Base-by-base conservation (phyloP, 1,284 basidiomycete genomes). In the Sporisorium reilianum region DNA sequence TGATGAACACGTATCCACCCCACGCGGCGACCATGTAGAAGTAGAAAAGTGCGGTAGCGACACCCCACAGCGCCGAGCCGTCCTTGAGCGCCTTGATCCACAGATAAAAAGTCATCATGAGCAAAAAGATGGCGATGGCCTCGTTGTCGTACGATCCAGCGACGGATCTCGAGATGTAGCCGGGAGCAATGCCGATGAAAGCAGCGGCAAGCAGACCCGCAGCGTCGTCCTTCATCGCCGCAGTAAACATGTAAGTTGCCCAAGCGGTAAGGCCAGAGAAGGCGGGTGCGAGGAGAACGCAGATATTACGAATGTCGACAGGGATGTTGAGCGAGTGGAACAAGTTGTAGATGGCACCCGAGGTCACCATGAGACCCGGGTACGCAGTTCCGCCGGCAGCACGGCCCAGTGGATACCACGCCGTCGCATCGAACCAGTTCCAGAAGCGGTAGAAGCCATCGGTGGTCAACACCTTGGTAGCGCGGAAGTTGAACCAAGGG, bases 1-100 rank as follows among this genome's bases (percentile, higher is more conserved):
- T 99, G 86, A 99, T 99, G 88, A 99, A 99, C 1, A 94, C 97
- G 86, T 99, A 99, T 76, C 97, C 97, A 53, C 97, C 97, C 97
- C 97, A 99, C 14, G 97, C 97, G 51, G 97, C 96, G 18, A 99
- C 97, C 97, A 99, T 99, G 89, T 98, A 99, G 78, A 97, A 98
- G 88, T 99, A 99, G 87, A 99, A 98, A 16, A 99, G 87, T 8
- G 95, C 97, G 23, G 95, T 91, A 49, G 92, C 85, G 22, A 93
- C 93, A 40, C 95, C 96, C 83, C 90, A 98, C 70, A 96, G 89
- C 0, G 94, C 94, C 65, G 93, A 95, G 41, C 97, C 97, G 49
- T 90, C 89, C 87, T 98, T 98, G 64, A 98, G 88, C 23, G 97
- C 95, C 84, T 93, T 95, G 86, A 99, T 96, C 97, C 97, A 99